A percentile compares a stretch with the other conserved stretches of the same genome.
phyloP scores from a whole-genome alignment of 116 monocot genomes.

The Iris pallida region DNA sequence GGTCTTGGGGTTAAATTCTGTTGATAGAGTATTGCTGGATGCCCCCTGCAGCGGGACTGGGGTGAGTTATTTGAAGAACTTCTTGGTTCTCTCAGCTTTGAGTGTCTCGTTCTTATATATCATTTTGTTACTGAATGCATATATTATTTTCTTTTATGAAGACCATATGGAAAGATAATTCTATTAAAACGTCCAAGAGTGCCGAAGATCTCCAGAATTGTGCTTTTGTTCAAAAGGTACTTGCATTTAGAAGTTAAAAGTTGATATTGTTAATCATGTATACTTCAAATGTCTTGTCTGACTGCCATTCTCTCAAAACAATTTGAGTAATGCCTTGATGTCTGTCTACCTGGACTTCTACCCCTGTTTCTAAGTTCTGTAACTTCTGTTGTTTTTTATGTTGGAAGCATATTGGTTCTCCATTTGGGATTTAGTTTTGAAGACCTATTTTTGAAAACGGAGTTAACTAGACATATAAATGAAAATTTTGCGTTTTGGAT shows the following conservation, averaged over 20 bases:
- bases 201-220: slow-evolving; percentile 72
- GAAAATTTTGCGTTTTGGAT: too few relatives aligned
- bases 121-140: slow-evolving; percentile 1
- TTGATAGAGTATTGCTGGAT: slow-evolving; percentile 96
- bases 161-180: slow-evolving; percentile 79
- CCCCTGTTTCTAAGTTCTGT: too few relatives aligned
- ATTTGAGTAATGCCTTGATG: too few relatives aligned
- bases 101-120: background rate
- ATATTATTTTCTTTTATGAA: slow-evolving; percentile 19
- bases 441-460: too few relatives aligned
- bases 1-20: slow-evolving; percentile 68
- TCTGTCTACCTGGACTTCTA: too few relatives aligned
- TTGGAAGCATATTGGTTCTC: too few relatives aligned
- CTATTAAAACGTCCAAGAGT: slow-evolving; percentile 74
- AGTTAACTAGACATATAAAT: too few relatives aligned
- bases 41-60: slow-evolving; percentile 97
- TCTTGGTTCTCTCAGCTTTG: background rate
- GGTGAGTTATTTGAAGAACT: slow-evolving; percentile 35
- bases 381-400: too few relatives aligned
- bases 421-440: too few relatives aligned
- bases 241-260: background rate
- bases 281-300: background rate
- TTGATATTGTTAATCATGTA: background rate
- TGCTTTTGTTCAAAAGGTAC: slow-evolving; percentile 93
- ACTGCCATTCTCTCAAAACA: too few relatives aligned